Percentiles rank a stretch among this genome's conserved stretches.
Conservation (phyloP, 139 green algal genomes). For the Dunaliella primolecta region DNA sequence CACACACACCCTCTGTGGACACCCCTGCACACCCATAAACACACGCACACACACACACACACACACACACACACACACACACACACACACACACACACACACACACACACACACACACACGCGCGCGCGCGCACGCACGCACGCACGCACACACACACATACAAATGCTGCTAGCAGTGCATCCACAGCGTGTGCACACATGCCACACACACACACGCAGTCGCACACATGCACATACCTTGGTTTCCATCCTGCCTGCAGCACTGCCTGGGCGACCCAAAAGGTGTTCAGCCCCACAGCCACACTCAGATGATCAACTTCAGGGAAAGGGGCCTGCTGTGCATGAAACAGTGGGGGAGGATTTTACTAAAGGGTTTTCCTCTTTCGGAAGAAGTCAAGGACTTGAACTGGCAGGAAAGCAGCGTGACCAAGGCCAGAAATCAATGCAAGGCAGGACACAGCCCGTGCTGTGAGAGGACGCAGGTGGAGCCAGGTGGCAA, state of each 20-base stretch:
- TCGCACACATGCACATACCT: neutral
- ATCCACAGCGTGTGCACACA: no score
- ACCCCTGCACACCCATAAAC: neutral
- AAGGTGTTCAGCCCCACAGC: neutral
- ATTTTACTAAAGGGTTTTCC: no score
- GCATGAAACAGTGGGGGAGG: neutral
- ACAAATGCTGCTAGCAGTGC: no score
- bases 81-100: neutral
- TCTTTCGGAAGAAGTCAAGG: no score
- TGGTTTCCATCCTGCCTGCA: neutral
- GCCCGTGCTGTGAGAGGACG: no score
- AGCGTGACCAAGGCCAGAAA: no score
- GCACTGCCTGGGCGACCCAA: neutral
- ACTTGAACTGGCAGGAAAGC: no score
- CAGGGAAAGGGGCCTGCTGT: neutral
- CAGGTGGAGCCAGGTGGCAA: no score
- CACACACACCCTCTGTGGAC: no score
- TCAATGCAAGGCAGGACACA: no score
- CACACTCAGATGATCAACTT: neutral
- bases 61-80: neutral
- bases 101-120: neutral
- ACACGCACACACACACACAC: neutral
- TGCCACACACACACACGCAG: neutral
- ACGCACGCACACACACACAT: neutral
- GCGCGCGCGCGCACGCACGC: neutral